Conservation (phyloP, 2,329 filamentous ascomycete genomes). For the Clarireedia homoeocarpa region DNA sequence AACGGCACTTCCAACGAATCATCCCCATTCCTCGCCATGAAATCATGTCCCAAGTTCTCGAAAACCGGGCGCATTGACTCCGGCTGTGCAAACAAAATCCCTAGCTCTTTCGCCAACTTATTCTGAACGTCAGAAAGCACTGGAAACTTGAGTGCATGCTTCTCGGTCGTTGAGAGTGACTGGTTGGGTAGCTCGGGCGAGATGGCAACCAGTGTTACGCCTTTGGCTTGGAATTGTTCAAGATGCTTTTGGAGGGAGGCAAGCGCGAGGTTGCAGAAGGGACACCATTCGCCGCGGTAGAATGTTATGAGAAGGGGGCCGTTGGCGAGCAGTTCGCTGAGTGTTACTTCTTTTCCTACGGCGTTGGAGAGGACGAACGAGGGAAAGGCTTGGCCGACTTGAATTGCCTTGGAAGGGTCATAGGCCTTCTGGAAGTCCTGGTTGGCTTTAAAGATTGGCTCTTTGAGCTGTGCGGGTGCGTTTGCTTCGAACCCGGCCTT, state of each 20-base stretch:
- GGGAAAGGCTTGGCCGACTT: conserved; percentile 31
- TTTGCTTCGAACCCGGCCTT: conserved; percentile 10
- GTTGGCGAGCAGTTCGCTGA: conserved; percentile 26
- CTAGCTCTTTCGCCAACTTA: conserved; percentile 30
- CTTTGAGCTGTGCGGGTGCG: conserved; percentile 9
- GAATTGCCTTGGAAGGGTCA: conserved; percentile 21
- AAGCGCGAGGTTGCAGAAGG: conserved; percentile 37
- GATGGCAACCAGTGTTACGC: conserved; percentile 36
- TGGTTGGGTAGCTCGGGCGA: conserved; percentile 35
- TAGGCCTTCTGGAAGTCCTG: conserved; percentile 13
- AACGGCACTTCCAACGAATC: conserved; percentile 33
- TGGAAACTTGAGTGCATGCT: conserved; percentile 34
- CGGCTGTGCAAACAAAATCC: conserved; percentile 31
- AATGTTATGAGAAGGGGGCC: conserved; percentile 36
- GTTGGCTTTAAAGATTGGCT: conserved; percentile 13
- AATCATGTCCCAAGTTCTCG: conserved; percentile 26
- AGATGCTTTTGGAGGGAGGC: conserved; percentile 31
- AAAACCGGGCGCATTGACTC: conserved; percentile 26
- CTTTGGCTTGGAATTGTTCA: conserved; percentile 30
- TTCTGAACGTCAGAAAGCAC: conserved; percentile 36
- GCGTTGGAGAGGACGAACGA: conserved; percentile 31
- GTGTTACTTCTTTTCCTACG: conserved; percentile 29
- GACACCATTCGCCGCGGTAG: conserved; percentile 40
- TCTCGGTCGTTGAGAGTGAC: conserved; percentile 33
- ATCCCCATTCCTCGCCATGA: conserved; percentile 31